A percentile compares a stretch with the other conserved stretches of the same genome.
Evolutionary conservation across 345 rosid genomes (phyloP).

Genomic region (Excoecaria cochinchinensis): DNA sequence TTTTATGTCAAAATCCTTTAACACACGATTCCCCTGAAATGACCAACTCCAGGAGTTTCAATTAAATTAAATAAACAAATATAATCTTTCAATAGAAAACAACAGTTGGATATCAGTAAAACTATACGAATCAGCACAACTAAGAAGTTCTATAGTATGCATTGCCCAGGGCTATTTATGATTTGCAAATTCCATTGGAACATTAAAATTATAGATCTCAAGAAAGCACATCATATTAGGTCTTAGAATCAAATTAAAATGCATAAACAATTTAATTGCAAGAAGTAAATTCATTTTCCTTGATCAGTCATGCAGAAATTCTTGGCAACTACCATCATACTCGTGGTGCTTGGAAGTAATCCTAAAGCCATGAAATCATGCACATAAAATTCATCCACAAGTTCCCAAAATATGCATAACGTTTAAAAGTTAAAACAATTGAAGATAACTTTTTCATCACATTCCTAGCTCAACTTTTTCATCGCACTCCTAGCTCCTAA

Average conservation of each 20-base stretch:
- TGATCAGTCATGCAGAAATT: not conserved
- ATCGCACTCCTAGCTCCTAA: not conserved
- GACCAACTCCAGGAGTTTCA: not conserved
- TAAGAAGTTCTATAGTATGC: not conserved
- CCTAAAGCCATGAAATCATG: no score
- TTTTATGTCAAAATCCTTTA: slow-evolving; percentile 34
- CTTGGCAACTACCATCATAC: no score
- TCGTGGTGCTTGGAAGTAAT: no score
- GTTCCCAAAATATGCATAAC: not conserved
- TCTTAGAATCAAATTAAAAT: not conserved
- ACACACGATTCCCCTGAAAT: slow-evolving; percentile 29
- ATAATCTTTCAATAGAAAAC: not conserved
- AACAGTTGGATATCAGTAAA: not conserved
- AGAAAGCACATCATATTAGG: not conserved
- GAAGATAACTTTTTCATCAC: not conserved
- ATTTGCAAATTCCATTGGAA: not conserved
- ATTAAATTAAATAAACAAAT: not conserved
- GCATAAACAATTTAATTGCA: not conserved
- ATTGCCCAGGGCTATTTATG: not conserved
- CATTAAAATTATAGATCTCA: not conserved
- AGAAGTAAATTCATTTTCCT: not conserved
- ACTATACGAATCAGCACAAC: not conserved
- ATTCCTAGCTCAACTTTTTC: no score
- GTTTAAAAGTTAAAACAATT: not conserved
- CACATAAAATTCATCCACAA: no score